phyloP scores from a whole-genome alignment of 1,284 basidiomycete species.

The Cutaneotrichosporon sp. region DNA sequence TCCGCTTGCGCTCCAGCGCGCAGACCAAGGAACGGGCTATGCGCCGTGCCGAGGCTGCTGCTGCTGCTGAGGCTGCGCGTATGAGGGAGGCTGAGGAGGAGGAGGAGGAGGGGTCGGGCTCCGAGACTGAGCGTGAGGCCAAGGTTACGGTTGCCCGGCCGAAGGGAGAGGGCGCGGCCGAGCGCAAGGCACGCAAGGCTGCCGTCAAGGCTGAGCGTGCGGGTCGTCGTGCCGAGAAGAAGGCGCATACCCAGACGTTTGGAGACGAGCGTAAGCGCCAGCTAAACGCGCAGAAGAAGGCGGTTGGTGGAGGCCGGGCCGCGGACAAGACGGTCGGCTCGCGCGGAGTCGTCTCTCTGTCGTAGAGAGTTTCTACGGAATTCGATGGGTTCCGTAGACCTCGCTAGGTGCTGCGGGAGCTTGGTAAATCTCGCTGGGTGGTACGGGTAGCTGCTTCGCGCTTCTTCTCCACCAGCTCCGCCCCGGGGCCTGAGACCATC shows the following conservation, averaged over 20 bases:
- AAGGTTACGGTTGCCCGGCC: conserved; percentile 61
- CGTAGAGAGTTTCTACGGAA: conserved; percentile 19
- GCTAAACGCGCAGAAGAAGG: conserved; percentile 56
- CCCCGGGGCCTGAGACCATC: not conserved
- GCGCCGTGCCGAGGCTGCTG: conserved; percentile 24
- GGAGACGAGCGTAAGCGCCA: conserved; percentile 71
- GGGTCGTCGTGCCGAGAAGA: conserved; percentile 74
- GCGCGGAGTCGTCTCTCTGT: conserved; percentile 40
- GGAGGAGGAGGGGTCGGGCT: conserved; percentile 52
- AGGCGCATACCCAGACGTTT: conserved; percentile 72
- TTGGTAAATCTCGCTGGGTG: not conserved
- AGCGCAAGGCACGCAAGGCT: conserved; percentile 83
- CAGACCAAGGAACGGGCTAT: conserved; percentile 39
- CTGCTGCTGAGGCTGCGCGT: conserved; percentile 15
- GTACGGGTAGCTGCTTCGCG: not conserved
- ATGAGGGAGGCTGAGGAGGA: conserved; percentile 38
- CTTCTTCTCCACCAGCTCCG: not conserved
- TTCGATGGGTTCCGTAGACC: not conserved
- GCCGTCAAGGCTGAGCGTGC: conserved; percentile 79
- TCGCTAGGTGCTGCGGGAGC: not conserved
- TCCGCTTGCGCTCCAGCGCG: conserved; percentile 63
- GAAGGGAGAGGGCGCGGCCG: conserved; percentile 77
- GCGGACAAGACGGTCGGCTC: conserved; percentile 43
- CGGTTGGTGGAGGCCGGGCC: conserved; percentile 49
- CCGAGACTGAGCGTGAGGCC: conserved; percentile 47